Conservation (phyloP, 2,329 filamentous ascomycete species). For the Purpureocillium takamizusanense region DNA sequence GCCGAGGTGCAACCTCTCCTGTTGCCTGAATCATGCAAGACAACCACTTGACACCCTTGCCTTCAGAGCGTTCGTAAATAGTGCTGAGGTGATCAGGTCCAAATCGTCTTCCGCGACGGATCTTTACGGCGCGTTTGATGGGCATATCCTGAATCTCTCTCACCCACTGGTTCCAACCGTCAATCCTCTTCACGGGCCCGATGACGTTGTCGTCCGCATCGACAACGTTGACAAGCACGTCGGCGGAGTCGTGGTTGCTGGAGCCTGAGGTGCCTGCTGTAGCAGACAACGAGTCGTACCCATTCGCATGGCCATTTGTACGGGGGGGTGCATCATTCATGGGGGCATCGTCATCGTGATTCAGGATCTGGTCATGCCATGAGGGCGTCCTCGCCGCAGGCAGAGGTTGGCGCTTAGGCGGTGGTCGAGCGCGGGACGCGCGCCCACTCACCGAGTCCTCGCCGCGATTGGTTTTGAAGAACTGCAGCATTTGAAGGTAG, state of each 20-base stretch:
- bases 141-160: slow-evolving; percentile 26
- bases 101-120: slow-evolving; percentile 33
- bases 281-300: not conserved
- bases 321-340: slow-evolving; percentile 12
- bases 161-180: slow-evolving; percentile 30
- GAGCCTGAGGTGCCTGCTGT: not conserved
- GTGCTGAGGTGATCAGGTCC: slow-evolving; percentile 25
- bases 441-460: slow-evolving; percentile 10
- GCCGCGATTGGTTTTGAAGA: slow-evolving; percentile 21
- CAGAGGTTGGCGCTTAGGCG: slow-evolving; percentile 7
- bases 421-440: slow-evolving; percentile 6
- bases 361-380: not conserved
- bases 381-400: not conserved
- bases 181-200: slow-evolving; percentile 26
- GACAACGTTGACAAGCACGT: slow-evolving; percentile 23
- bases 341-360: not conserved
- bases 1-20: slow-evolving; percentile 27
- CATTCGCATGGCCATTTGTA: no score
- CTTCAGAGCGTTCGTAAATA: slow-evolving; percentile 32
- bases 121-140: slow-evolving; percentile 28
- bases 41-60: slow-evolving; percentile 35
- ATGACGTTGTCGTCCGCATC: slow-evolving; percentile 28
- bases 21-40: slow-evolving; percentile 42
- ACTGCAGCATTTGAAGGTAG: slow-evolving; percentile 20
- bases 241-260: slow-evolving; percentile 1